Evolutionary conservation across 1,284 basidiomycete species (phyloP), one percentile per base, ranked within the genome.

Genomic region (Ustilago shanxiensis): DNA sequence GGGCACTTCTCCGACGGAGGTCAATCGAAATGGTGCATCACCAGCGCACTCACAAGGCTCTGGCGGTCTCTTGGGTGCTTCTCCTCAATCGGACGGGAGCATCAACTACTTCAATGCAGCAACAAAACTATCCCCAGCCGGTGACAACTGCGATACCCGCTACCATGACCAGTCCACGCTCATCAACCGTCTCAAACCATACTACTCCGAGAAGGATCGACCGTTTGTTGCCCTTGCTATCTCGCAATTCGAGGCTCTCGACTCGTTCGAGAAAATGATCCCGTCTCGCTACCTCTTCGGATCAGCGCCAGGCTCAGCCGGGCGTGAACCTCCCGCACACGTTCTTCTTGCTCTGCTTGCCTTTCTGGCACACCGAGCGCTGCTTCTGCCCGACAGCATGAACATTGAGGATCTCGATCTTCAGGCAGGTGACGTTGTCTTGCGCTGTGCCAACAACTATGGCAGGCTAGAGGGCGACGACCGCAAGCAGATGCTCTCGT

Each of bases 251-350:
- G 72, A 71, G 55, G 80, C 69, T 26, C 66, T 81, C 56, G 80
- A 81, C 53, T 75, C 72, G 37, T 71, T 75, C 7, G 75, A 73
- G 33, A 81, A 81, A 66, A 70, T 80, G 67, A 58, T 80, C 28
- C 80, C 80, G 1, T 78, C 76, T 22, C 69, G 79, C 18, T 77
- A 74, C 47, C 62, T 81, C 14, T 81, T 79, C 47, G 80, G 80
- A 9, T 64, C 75, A 13, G 65, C 63, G 14, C 53, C 70, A 3
- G 69, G 72, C 26, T 29, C 51, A 14, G 54, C 44, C 45, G 64
- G 56, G 13, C 66, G 60, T 31, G 74, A 70, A 13, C 71, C 76
- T 9, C 80, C 80, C 16, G 71, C 71, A 3, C 79, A 79, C 28
- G 61, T 80, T 4, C 57, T 79, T 50, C 66, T 81, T 13, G 80